phyloP scores from a whole-genome alignment of 345 rosid species.

The Lepidium didymum region DNA sequence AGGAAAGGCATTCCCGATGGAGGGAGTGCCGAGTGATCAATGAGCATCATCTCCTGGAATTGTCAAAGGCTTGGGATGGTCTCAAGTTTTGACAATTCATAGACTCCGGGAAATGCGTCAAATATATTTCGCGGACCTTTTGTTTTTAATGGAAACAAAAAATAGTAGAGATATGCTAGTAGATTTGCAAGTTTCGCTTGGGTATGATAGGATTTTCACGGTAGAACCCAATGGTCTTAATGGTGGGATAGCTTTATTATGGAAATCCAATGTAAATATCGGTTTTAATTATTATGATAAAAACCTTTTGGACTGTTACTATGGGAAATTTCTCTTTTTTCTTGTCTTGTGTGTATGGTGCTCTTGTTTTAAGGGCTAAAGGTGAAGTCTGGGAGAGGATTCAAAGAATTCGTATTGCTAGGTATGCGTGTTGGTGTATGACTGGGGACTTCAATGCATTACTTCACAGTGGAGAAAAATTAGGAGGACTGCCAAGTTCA shows the following conservation, averaged over 20 bases:
- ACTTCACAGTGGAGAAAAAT: background rate
- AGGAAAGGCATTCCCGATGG: background rate
- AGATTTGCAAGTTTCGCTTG: background rate
- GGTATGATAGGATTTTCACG: background rate
- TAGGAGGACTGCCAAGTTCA: background rate
- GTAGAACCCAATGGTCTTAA: background rate
- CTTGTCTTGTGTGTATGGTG: background rate
- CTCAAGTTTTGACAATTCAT: background rate
- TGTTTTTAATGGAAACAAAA: background rate
- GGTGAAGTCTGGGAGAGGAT: background rate
- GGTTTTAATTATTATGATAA: background rate
- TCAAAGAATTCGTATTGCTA: background rate
- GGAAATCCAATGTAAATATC: too few relatives aligned
- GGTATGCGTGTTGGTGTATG: background rate
- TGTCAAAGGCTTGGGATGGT: background rate
- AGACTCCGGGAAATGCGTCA: background rate
- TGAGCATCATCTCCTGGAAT: background rate
- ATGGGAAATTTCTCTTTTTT: rapidly evolving
- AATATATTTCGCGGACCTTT: background rate
- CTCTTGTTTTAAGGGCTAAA: too few relatives aligned
- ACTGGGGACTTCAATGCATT: background rate
- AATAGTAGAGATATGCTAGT: background rate
- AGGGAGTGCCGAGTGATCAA: background rate
- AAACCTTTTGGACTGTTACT: background rate
- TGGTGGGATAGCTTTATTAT: too few relatives aligned